Conservation (phyloP, 768 basidiomycete species). For the Auriscalpium vulgare region DNA sequence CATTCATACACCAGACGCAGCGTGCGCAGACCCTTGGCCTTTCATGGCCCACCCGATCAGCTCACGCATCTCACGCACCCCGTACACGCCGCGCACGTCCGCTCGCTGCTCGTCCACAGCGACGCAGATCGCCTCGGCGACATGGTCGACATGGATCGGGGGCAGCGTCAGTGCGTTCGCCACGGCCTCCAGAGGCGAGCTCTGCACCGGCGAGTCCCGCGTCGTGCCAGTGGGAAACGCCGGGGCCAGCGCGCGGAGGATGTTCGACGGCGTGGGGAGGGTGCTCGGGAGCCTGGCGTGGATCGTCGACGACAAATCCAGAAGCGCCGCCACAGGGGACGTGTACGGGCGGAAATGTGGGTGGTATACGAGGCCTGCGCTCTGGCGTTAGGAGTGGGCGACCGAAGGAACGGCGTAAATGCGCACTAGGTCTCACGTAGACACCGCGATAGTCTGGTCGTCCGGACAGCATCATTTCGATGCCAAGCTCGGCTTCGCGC, state of each 20-base stretch:
- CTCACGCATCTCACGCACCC: conserved; percentile 65
- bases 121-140: conserved; percentile 75
- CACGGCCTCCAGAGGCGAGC: conserved; percentile 52
- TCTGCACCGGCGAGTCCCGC: conserved; percentile 22
- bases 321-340: conserved; percentile 73
- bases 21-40: neutral
- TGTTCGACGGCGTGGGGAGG: conserved; percentile 55
- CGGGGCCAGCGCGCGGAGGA: conserved; percentile 45
- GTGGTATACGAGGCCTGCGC: conserved; percentile 88
- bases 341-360: conserved; percentile 88
- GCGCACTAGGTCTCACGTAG: conserved; percentile 85
- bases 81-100: conserved; percentile 56
- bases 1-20: too few relatives aligned
- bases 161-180: conserved; percentile 78
- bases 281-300: conserved; percentile 51
- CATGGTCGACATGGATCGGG: conserved; percentile 93
- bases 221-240: conserved; percentile 19
- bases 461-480: conserved; percentile 43
- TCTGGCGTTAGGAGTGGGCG: neutral
- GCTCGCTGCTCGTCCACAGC: conserved; percentile 39
- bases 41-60: conserved; percentile 59
- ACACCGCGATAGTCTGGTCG: conserved; percentile 54
- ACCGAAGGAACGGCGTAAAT: conserved; percentile 1
- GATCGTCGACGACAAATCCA: conserved; percentile 72
- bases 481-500: conserved; percentile 75